These are phyloP conservation scores for Epichloe uncinata DNA, from an alignment of 2,329 filamentous ascomycete genomes.

Conservation along the genomic window DNA sequence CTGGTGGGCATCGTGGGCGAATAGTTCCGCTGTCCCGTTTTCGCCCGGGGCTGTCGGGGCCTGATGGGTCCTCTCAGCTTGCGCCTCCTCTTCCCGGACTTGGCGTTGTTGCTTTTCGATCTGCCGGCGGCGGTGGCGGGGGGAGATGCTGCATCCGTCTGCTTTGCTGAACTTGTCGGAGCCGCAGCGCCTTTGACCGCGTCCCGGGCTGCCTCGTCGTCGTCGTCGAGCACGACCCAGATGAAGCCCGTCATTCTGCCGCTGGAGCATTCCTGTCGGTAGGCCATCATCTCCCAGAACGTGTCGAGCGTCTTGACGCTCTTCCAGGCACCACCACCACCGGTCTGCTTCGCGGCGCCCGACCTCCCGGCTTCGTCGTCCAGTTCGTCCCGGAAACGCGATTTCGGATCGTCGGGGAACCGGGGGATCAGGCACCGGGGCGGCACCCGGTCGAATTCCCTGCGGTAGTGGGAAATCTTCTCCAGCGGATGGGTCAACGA, in stretches of 20 bases:
- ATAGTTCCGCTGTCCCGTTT: conserved; percentile 40
- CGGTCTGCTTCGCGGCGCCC: too few relatives aligned
- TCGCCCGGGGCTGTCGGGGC: conserved; percentile 50
- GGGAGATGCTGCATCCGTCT: conserved; percentile 5
- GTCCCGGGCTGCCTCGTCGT: too few relatives aligned
- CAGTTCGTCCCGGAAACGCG: too few relatives aligned
- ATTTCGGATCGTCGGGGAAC: too few relatives aligned
- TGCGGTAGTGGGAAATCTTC: too few relatives aligned
- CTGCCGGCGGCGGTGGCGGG: conserved; percentile 7
- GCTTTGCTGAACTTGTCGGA: conserved; percentile 22
- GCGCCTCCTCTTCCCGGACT: conserved; percentile 29
- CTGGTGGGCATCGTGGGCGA: conserved; percentile 34
- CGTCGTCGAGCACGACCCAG: conserved; percentile 64
- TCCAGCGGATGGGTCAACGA: too few relatives aligned
- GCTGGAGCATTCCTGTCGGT: conserved; percentile 86
- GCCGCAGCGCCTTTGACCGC: too few relatives aligned
- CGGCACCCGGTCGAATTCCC: too few relatives aligned
- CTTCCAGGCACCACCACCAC: conserved; percentile 22
- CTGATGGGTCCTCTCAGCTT: conserved; percentile 46
- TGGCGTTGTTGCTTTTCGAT: conserved; percentile 11
- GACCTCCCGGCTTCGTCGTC: too few relatives aligned
- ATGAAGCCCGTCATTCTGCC: conserved; percentile 87
- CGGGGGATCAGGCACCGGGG: too few relatives aligned
- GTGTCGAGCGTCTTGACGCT: conserved; percentile 73
- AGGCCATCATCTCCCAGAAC: conserved; percentile 99